Base-by-base conservation (phyloP, 2,329 filamentous ascomycete genomes). In the Colletotrichum coccodes region DNA sequence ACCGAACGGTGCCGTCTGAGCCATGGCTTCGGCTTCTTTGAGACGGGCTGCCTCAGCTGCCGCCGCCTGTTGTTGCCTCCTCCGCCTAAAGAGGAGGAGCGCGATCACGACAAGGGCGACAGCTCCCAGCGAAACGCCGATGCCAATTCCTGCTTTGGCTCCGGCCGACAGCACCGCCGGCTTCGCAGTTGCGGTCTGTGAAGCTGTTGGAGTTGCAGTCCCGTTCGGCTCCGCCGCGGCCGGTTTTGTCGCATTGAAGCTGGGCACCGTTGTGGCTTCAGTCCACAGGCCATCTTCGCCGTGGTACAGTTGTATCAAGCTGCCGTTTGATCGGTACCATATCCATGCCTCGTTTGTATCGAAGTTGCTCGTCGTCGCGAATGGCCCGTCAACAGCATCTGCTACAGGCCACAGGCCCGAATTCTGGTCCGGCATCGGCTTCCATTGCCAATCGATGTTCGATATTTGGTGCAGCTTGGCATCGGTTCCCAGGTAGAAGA, bases 131-230 rank as follows among this genome's bases (percentile, higher is more conserved):
- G 84, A 81, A 5, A 86, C 82, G n/a, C 86, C 88, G 1, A 86
- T 79, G 6, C 84, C 87, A 9, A 91, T 85, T 4, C 88, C 88
- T 0, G 85, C 87, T 73, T 85, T 88, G 3, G 86, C 87, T 1
- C 84, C 86, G 1, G 80, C 75, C 1, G 84, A 84, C 7, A 89
- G 74, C 3, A 50, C 32, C 6, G 44, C 75, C 75, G 6, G 14
- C 74, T 77, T 57, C 75, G 21, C 77, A 76, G 58, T 80, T 73
- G 26, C 80, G 78, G 1, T 74, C 76, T 68, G 79, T 80, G 71
- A 77, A 53, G 26, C 38, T 6, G 44, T 18, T 3, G 68, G 18
- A 44, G 40, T 57, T 47, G 53, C 26, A 26, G 66, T 42, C 21
- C 28, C 44, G 38, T 16, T 58, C 23, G 71, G 23, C 5, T 64